Evolutionary conservation across 352 stramenopile genomes (phyloP).

Genomic region (Phytophthora ramorum): DNA sequence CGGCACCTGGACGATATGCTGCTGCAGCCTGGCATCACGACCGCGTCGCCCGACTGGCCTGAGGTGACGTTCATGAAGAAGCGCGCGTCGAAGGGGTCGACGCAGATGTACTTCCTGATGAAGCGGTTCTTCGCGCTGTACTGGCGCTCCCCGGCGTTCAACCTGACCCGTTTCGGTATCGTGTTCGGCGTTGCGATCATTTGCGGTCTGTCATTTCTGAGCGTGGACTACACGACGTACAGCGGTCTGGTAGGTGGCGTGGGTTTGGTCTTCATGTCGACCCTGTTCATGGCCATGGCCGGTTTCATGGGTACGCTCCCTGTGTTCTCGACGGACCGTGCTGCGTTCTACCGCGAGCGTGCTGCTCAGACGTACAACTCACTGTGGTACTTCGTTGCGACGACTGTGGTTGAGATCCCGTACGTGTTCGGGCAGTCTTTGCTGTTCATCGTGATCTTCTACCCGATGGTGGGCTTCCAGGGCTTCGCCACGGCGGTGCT

Average conservation of each 20-base stretch:
- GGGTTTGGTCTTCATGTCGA: conserved; percentile 72
- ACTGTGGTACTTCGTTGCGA: conserved; percentile 12
- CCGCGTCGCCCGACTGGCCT: conserved; percentile 8
- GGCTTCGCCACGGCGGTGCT: conserved; percentile 8
- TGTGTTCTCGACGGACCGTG: conserved; percentile 5
- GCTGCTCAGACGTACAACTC: conserved; percentile 10
- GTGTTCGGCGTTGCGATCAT: conserved; percentile 15
- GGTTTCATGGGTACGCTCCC: conserved; percentile 56
- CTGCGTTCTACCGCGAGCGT: conserved; percentile 8
- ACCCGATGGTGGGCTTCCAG: conserved; percentile 10
- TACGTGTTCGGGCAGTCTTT: conserved; percentile 1
- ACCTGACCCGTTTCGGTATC: conserved; percentile 34
- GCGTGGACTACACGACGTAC: conserved; percentile 26
- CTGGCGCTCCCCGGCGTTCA: conserved; percentile 62
- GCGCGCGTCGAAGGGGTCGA: conserved; percentile 15
- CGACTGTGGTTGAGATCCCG: conserved; percentile 5
- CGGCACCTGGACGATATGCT: conserved; percentile 17
- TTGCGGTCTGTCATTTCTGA: conserved; percentile 15
- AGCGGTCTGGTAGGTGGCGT: conserved; percentile 15
- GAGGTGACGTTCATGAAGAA: conserved; percentile 34
- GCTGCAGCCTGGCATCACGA: conserved; percentile 20
- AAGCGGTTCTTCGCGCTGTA: conserved; percentile 35
- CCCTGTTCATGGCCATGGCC: conserved; percentile 73
- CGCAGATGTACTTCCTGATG: conserved; percentile 44
- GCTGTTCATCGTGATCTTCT: conserved; percentile 6